phyloP scores from a whole-genome alignment of 306 rosid species.

The Pterocarpus macrocarpus region DNA sequence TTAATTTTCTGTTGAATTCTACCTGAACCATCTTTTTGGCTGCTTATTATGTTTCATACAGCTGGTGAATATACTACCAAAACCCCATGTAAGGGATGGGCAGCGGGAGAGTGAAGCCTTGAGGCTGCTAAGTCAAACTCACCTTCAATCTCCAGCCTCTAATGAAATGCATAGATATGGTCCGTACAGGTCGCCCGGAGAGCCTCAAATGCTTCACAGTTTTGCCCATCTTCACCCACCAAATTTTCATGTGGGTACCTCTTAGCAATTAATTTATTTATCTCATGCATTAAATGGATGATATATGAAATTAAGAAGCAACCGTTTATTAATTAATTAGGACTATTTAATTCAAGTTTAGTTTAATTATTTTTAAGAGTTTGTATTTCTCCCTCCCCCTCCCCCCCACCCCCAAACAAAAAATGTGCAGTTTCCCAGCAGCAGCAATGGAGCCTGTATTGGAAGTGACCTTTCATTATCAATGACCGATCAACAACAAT shows the following conservation, averaged over 20 bases:
- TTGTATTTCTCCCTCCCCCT: too few species aligned
- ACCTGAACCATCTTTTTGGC: neutral
- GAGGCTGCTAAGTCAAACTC: constrained; percentile 59
- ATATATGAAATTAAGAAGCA: neutral
- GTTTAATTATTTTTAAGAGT: neutral
- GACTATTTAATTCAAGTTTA: neutral
- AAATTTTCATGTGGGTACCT: constrained; percentile 63
- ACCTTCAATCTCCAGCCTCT: constrained; percentile 61
- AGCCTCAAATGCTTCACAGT: constrained; percentile 59
- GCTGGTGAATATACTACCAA: constrained; percentile 53
- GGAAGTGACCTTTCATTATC: constrained; percentile 73
- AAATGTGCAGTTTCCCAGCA: constrained; percentile 65
- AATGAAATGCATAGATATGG: constrained; percentile 68
- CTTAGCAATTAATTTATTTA: neutral
- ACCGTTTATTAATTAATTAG: neutral
- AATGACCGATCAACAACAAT: constrained; percentile 60
- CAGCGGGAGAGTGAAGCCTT: constrained; percentile 59
- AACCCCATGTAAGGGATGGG: constrained; percentile 29
- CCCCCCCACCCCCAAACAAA: too few species aligned
- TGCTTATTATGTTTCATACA: constrained; percentile 26
- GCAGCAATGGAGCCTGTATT: constrained; percentile 73
- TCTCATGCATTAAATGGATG: too few species aligned
- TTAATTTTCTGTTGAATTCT: neutral
- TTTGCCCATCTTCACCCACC: constrained; percentile 58
- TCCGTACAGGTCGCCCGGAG: constrained; percentile 60